Base-by-base conservation (phyloP, 2,329 filamentous ascomycete genomes). In the Colletotrichum liaoningense region DNA sequence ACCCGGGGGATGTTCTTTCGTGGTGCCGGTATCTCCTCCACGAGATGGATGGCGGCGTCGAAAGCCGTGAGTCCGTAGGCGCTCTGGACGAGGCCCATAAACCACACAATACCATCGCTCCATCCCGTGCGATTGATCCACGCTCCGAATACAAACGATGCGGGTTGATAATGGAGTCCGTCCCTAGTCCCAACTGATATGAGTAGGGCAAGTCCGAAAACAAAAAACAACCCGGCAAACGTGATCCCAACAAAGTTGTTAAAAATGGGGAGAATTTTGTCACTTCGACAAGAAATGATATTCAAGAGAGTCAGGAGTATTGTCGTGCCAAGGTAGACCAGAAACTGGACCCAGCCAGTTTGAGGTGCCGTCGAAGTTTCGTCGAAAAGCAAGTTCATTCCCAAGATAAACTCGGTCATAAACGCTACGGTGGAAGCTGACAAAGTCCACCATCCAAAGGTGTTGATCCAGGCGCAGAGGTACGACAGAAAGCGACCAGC, bases 391-490 rank as follows among this genome's bases (percentile, higher is more conserved):
- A 86, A 80, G 79, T 88, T 89, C 83, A 90, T 88, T n/a, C 86
- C 85, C 7, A 90, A 81, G 69, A 89, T 81, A 65, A 91, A 89
- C 75, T 89, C 84, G 3, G 87, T 86, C 87, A 90, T 90, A 77
- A 90, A 90, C 12, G 88, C 88, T 26, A 87, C 83, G 74, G 89
- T 87, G 1, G 87, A 89, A 0, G 88, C 88, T 0, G 86, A 87
- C 70, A 90, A 79, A 0, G 88, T 86, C 84, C 88, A 89, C 89
- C 89, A 91, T 14, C 88, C 89, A 71, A 90, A 90, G 0, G 86
- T 89, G 78, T 90, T 90, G 77, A 90, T 88, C 88, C 88, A 90
- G 2, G 88, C 89, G 75, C 88, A 89, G 80, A 90, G 84, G 76
- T 90, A 91, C 1, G 87, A 88, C 4, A 80, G 77, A 73, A 89